phyloP scores from a whole-genome alignment of 2,329 filamentous ascomycete genomes.

The Lasiodiplodia sp. region DNA sequence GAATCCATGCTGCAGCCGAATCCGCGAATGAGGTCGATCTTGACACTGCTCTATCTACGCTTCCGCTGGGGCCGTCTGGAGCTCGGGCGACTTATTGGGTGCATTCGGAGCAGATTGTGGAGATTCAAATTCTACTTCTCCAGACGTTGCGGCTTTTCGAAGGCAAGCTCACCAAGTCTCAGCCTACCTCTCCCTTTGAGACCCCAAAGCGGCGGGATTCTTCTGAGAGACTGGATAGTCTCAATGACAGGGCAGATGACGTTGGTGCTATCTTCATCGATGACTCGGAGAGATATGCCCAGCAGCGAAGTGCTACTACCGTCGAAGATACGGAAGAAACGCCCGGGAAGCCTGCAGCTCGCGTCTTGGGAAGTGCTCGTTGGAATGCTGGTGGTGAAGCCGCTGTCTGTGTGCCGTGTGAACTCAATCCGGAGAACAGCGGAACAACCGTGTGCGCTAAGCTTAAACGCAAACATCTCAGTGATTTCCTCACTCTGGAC shows the following conservation, averaged over 20 bases:
- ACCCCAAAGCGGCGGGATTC: constrained; percentile 40
- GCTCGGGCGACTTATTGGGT: constrained; percentile 61
- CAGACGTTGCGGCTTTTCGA: constrained; percentile 55
- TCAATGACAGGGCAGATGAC: constrained; percentile 42
- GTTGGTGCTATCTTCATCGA: constrained; percentile 56
- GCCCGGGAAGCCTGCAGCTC: constrained; percentile 40
- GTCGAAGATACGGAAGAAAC: constrained; percentile 50
- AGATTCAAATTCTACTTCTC: constrained; percentile 60
- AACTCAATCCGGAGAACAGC: constrained; percentile 35
- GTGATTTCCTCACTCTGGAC: constrained; percentile 48
- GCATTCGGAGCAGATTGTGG: constrained; percentile 61
- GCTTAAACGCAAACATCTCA: constrained; percentile 52
- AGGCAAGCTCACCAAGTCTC: constrained; percentile 31
- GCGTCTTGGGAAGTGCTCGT: constrained; percentile 43
- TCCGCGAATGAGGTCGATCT: constrained; percentile 54
- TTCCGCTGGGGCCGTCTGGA: constrained; percentile 55
- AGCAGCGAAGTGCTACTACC: constrained; percentile 54
- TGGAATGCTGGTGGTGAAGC: constrained; percentile 46
- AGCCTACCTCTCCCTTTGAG: constrained; percentile 34
- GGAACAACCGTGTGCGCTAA: constrained; percentile 35
- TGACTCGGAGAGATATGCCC: constrained; percentile 54
- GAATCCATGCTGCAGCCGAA: constrained; percentile 50
- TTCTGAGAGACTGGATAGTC: constrained; percentile 37
- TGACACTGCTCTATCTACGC: constrained; percentile 57
- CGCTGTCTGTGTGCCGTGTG: constrained; percentile 37